These are phyloP conservation scores for Metarhizium anisopliae DNA, from an alignment of 2,329 filamentous ascomycete genomes.

Conservation along the genomic window DNA sequence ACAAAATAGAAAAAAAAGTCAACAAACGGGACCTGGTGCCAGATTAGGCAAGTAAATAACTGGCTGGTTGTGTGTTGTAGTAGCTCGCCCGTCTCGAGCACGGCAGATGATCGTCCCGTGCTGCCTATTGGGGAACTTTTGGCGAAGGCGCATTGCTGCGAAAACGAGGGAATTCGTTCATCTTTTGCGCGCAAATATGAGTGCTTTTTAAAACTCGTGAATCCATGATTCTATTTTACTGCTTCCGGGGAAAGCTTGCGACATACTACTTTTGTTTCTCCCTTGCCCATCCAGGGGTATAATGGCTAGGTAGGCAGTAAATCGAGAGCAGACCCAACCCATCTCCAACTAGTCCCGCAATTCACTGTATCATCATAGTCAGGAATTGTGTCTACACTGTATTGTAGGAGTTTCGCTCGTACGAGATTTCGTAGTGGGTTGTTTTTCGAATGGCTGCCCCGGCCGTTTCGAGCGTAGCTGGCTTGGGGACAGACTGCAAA, in stretches of 20 bases:
- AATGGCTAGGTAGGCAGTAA: too few species aligned
- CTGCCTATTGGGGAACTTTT: neutral
- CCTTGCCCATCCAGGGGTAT: neutral
- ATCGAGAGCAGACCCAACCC: too few species aligned
- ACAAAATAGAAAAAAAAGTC: neutral
- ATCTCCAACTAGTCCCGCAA: neutral
- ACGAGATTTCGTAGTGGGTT: constrained; percentile 25
- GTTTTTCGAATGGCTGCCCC: constrained; percentile 24
- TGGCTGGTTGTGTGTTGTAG: neutral
- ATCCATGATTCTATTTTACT: too few species aligned
- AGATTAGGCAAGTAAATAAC: constrained; percentile 1
- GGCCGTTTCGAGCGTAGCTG: neutral
- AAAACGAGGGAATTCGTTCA: too few species aligned
- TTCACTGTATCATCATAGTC: neutral
- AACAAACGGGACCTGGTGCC: neutral
- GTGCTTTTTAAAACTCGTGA: too few species aligned
- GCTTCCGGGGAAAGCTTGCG: neutral
- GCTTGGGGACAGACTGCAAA: constrained; percentile 14
- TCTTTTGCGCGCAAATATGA: too few species aligned
- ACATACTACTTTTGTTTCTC: neutral
- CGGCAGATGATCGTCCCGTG: neutral
- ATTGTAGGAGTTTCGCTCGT: constrained; percentile 14
- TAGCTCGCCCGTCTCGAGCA: too few species aligned
- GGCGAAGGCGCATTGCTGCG: neutral
- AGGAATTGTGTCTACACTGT: neutral